Evolutionary conservation across 148 eudicot species (phyloP).

Genomic region (Amaranthus cruentus): DNA sequence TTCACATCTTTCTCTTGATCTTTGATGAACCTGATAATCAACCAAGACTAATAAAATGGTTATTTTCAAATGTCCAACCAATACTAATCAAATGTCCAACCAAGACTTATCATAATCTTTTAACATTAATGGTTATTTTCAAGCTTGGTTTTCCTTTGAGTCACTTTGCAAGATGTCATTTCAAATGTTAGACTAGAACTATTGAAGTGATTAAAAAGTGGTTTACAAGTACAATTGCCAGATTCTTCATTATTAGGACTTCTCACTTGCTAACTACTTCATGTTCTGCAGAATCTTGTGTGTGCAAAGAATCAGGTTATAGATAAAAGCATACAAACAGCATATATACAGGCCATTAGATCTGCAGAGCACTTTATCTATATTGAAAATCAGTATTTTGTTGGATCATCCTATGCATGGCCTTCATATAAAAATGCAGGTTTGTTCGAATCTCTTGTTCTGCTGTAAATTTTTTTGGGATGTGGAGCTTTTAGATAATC

Average conservation of each 20-base stretch:
- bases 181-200: background rate
- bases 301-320: slow-evolving; percentile 78
- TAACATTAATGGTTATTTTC: background rate
- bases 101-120: too few relatives aligned
- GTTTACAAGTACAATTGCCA: background rate
- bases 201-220: background rate
- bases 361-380: slow-evolving; percentile 91
- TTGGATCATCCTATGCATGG: slow-evolving; percentile 98
- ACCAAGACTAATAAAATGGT: background rate
- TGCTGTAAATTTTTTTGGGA: background rate
- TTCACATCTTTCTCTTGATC: slow-evolving; percentile 6
- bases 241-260: background rate
- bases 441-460: slow-evolving; percentile 22
- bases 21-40: background rate
- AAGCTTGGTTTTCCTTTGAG: background rate
- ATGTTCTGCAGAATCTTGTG: slow-evolving; percentile 63
- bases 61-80: too few relatives aligned
- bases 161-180: background rate
- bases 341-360: slow-evolving; percentile 96
- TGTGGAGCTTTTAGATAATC: background rate
- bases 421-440: slow-evolving; percentile 91
- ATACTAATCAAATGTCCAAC: too few relatives aligned
- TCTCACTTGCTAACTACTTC: slow-evolving; percentile 16
- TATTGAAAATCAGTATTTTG: slow-evolving; percentile 91
- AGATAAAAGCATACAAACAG: slow-evolving; percentile 90